Percentiles rank a stretch among this genome's conserved stretches.
Conservation (phyloP, 805 yeast species). For the Saturnispora zaruensis region DNA sequence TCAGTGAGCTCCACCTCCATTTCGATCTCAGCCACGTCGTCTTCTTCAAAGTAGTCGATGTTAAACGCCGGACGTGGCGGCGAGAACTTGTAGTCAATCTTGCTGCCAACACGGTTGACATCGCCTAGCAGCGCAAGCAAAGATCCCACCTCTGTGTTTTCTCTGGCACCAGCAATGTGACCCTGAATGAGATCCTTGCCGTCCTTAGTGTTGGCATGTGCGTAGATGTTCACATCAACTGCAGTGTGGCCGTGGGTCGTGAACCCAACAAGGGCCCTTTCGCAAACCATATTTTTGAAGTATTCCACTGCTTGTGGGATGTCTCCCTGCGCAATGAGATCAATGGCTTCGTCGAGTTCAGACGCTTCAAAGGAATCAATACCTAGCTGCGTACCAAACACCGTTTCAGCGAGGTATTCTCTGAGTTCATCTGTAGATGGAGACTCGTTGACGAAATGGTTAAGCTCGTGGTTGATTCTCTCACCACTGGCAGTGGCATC, state of each 20-base stretch:
- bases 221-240: constrained; percentile 90
- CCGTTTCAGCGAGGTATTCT: constrained; percentile 41
- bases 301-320: constrained; percentile 27
- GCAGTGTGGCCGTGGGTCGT: constrained; percentile 95
- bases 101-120: constrained; percentile 1
- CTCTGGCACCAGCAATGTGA: constrained; percentile 68
- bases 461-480: constrained; percentile 30
- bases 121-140: constrained; percentile 45
- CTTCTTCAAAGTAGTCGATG: not conserved
- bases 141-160: constrained; percentile 76
- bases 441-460: constrained; percentile 8
- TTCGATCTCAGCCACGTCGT: not conserved
- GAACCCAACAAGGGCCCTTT: constrained; percentile 92
- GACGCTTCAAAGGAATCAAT: constrained; percentile 44
- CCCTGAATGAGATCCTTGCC: constrained; percentile 34
- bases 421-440: constrained; percentile 22
- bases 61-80: not conserved
- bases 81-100: constrained; percentile 1
- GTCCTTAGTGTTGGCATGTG: constrained; percentile 50
- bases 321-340: constrained; percentile 26
- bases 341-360: constrained; percentile 43
- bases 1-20: constrained; percentile 3
- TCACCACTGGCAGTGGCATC: constrained; percentile 76
- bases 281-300: constrained; percentile 63
- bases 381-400: constrained; percentile 60